Evolutionary conservation across 208 protist genomes (phyloP).

Genomic region (Acanthamoeba healyi): DNA sequence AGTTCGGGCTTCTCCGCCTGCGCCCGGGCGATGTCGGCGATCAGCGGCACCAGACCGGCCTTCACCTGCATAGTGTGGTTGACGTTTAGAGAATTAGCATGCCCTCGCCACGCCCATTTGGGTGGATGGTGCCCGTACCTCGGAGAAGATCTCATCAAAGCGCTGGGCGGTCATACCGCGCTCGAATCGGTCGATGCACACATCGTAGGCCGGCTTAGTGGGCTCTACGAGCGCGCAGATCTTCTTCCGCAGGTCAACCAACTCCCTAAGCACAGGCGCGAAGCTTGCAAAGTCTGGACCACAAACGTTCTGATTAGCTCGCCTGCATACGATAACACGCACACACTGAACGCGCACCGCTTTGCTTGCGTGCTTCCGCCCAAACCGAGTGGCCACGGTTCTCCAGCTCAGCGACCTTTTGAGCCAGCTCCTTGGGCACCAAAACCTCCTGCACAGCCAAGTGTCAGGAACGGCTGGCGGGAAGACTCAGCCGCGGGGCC

Average conservation of each 20-base stretch:
- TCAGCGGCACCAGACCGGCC: neutral
- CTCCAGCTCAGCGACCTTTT: conserved; percentile 24
- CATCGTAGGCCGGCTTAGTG: conserved; percentile 23
- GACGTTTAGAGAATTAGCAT: no score
- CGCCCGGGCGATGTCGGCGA: neutral
- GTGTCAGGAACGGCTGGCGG: no score
- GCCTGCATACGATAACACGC: no score
- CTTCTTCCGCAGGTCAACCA: conserved; percentile 39
- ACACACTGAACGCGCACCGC: neutral
- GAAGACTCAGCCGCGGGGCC: no score
- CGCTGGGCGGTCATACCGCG: conserved; percentile 38
- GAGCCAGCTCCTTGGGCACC: conserved; percentile 28
- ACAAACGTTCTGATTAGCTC: no score
- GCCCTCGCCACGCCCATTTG: neutral
- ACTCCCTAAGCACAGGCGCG: conserved; percentile 44
- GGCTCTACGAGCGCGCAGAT: neutral
- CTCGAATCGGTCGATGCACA: conserved; percentile 45
- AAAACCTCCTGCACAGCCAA: conserved; percentile 2
- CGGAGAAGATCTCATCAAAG: conserved; percentile 25
- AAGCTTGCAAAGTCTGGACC: conserved; percentile 25
- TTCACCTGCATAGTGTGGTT: no score
- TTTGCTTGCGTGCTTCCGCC: conserved; percentile 31
- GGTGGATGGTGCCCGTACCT: neutral
- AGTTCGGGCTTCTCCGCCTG: conserved; percentile 22
- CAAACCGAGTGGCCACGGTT: conserved; percentile 20